Evolutionary conservation across 305 asterid species (phyloP).

Genomic region (Caryopteris hybrid): DNA sequence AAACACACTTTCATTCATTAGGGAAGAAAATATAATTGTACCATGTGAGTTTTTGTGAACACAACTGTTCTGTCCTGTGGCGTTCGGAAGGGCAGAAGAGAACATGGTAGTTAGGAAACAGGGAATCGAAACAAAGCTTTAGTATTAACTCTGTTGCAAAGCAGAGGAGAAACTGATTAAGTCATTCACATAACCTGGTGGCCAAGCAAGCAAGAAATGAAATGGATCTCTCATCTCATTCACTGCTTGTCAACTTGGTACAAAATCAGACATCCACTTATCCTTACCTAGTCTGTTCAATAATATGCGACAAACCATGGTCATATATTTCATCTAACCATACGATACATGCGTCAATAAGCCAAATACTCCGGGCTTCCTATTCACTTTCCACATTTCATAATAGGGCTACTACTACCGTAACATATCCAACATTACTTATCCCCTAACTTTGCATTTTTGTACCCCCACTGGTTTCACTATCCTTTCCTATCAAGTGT

Average conservation of each 20-base stretch:
- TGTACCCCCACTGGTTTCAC: neutral
- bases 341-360: neutral
- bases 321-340: neutral
- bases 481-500: neutral
- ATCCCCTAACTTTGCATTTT: neutral
- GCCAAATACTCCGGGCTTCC: conserved; percentile 8
- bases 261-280: neutral
- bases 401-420: neutral
- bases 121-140: no score
- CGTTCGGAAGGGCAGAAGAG: neutral
- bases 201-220: no score
- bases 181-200: no score
- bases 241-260: no score
- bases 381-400: neutral
- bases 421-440: neutral
- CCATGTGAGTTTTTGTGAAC: no score
- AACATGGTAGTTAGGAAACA: no score
- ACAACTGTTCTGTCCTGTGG: no score
- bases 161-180: no score
- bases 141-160: no score
- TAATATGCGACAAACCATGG: no score
- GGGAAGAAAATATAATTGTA: neutral
- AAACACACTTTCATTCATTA: neutral
- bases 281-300: neutral
- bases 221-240: no score